Conservation (phyloP, 768 basidiomycete genomes). For the Mycena galopus region DNA sequence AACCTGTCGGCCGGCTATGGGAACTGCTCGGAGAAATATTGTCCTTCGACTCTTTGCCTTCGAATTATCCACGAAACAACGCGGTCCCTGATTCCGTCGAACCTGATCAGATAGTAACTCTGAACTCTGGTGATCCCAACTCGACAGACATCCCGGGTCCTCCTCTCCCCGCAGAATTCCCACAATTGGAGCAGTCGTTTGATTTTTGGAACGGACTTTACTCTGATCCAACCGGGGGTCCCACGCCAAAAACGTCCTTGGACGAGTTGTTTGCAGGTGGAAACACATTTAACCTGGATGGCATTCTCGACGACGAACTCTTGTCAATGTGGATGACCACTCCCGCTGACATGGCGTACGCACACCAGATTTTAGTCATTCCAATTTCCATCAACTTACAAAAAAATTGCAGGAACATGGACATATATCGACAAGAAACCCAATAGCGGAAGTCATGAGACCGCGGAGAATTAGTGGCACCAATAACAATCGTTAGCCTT, state of each 20-base stretch:
- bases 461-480: too few species aligned
- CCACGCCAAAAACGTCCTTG: not conserved
- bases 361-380: not conserved
- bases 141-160: not conserved
- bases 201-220: not conserved
- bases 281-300: too few species aligned
- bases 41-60: constrained; percentile 41
- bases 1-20: constrained; percentile 12
- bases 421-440: too few species aligned
- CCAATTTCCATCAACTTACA: too few species aligned
- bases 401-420: too few species aligned
- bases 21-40: constrained; percentile 41
- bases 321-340: constrained; percentile 14
- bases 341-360: constrained; percentile 1
- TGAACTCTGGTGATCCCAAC: not conserved
- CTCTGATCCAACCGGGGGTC: not conserved
- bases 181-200: not conserved
- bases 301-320: constrained; percentile 4
- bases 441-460: too few species aligned
- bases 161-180: not conserved
- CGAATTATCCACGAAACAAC: not conserved
- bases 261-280: not conserved
- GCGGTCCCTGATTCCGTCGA: not conserved
- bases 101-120: too few species aligned
- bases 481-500: too few species aligned